Conservation (phyloP, 208 protist species). For the Wallacemonas collosoma region DNA sequence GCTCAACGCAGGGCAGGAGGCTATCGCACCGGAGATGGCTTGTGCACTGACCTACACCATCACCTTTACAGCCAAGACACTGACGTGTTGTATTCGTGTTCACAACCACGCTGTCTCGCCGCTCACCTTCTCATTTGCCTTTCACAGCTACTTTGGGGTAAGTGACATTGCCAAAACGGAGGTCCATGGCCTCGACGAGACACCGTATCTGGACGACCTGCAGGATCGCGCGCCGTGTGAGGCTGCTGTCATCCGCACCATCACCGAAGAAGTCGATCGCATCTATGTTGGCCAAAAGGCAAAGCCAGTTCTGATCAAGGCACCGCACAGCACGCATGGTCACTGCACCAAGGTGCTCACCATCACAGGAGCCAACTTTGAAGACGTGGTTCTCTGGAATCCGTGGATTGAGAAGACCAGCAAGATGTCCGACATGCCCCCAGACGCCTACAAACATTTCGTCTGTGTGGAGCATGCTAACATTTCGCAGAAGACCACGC, state of each 20-base stretch:
- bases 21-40: constrained; percentile 12
- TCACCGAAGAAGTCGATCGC: constrained; percentile 49
- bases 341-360: constrained; percentile 25
- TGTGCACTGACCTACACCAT: constrained; percentile 45
- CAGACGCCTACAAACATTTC: constrained; percentile 54
- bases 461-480: constrained; percentile 64
- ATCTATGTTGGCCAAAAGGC: constrained; percentile 40
- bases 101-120: constrained; percentile 26
- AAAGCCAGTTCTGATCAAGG: constrained; percentile 24
- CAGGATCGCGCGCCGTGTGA: constrained; percentile 22
- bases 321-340: not conserved
- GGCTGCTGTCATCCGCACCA: constrained; percentile 5
- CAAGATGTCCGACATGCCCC: constrained; percentile 45
- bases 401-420: constrained; percentile 58
- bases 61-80: constrained; percentile 34
- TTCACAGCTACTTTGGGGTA: constrained; percentile 73
- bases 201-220: constrained; percentile 44
- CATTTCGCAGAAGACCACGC: constrained; percentile 33
- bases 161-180: constrained; percentile 30
- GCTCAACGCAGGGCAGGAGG: constrained; percentile 11
- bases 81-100: constrained; percentile 40
- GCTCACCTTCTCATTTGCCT: constrained; percentile 49
- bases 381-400: constrained; percentile 73
- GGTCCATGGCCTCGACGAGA: constrained; percentile 51
- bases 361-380: constrained; percentile 32